Base-by-base conservation (phyloP, 164 flowering plant species). In the Paratinospora sagittata region DNA sequence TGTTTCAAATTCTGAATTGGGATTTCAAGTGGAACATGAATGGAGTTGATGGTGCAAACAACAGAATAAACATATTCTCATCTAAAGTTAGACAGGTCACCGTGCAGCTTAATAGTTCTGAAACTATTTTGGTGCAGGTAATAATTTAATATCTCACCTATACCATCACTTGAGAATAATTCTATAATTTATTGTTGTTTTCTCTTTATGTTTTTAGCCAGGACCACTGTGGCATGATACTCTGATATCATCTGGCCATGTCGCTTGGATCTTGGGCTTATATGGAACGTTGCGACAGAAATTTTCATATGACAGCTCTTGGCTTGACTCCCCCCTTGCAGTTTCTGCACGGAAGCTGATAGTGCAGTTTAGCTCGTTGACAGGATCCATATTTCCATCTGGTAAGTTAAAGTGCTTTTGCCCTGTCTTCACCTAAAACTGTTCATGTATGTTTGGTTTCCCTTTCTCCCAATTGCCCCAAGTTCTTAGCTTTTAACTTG, bases 261-360 rank as follows among this genome's bases (percentile, higher is more conserved):
- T 85, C 68, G 82, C 83, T 55, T 96, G 99, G 98, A 81, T 96
- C 66, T 78, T 91, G 81, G 82, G 81, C 68, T 79, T 96, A 13
- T 96, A 96, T 78, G 82, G 85, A 71, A 85, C 90, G n/a, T 76
- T 92, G 76, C 80, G 93, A 34, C 88, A 83, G 66, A 96, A 88
- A 83, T 86, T 85, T 68, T 84, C 87, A 10, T 37, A 70, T 76
- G 84, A 86, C 67, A 81, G 88, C 41, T 82, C 81, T 73, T 92
- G 98, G 99, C 77, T 91, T 70, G 97, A 93, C 78, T 90, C 91
- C 78, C 97, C 99, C 33, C 80, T 96, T 69, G 99, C 97, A 21
- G 97, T 90, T 45, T 85, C 91, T 79, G 92, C 98, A 76, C 85
- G 99, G 65, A 90, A 91, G 75, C 90, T 93, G 67, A 84, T 95